Base-by-base conservation (phyloP, 805 yeast species). In the Candida qinlingensis region DNA sequence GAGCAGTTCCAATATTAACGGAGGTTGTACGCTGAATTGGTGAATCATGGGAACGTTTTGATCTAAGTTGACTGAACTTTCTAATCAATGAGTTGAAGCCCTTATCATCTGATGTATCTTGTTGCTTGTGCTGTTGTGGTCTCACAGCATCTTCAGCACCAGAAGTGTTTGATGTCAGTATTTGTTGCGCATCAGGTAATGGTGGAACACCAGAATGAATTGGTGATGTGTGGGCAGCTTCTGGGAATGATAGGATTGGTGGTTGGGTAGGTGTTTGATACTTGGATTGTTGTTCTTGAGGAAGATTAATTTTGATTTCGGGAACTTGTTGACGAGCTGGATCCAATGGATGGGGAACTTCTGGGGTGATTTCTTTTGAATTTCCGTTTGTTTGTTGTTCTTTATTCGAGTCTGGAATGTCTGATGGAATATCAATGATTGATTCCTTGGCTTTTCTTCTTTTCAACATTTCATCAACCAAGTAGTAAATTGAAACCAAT, bases 391-490 rank as follows among this genome's bases (percentile, higher is more conserved):
- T 48, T 39, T 43, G 50, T 46, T 42, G 57, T 12, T 44, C 56
- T 12, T 49, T 53, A 35, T 52, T 51, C 33, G 44, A 51, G 31
- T 53, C 55, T 44, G 54, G 54, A 44, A 60, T 42, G 47, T 34
- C 26, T 62, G 68, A 11, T 36, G 63, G 61, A n/a, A 59, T 47
- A 45, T 61, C 63, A 33, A 54, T 35, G 63, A 61, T 57, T 51
- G 71, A 45, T 65, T 75, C 80, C 66, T 84, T 82, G 6, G 82
- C 80, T 55, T 68, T 71, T 67, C 83, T 84, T 48, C 96, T 77
- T 60, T 77, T 81, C 53, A 76, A 63, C 85, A 88, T 87, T 68
- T 94, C 99, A 46, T 80, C 83, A 13, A 90, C 96, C 54, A 94
- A 74, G 61, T 80, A 85, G 64, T 94, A 94, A 37, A 92, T 84